Base-by-base conservation (phyloP, 1,284 basidiomycete species). In the Rhodotorula sp. region DNA sequence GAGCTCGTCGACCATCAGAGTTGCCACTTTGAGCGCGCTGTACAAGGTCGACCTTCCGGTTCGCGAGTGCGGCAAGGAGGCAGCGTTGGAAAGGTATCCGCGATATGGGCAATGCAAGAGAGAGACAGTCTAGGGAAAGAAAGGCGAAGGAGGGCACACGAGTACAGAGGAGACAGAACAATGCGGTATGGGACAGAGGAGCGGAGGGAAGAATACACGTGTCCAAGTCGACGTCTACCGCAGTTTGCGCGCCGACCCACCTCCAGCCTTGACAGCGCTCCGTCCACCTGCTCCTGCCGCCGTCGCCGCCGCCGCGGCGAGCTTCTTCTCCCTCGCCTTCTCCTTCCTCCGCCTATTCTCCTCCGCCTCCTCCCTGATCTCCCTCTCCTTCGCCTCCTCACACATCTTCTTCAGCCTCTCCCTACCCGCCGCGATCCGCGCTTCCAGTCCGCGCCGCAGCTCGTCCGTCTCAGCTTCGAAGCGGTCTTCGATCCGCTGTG, bases 311-410 rank as follows among this genome's bases (percentile, higher is more conserved):
- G 40, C 40, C 10, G 40, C 40, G 15, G 40, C 40, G 13, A 44
- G 16, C 47, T 40, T 47, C 50, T 28, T 52, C 40, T 46, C 62
- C 54, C 53, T 55, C n/a, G 53, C 24, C 31, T 46, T 37, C 64
- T 64, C 53, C 62, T 61, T 59, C 50, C 26, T 46, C 40, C 18
- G 9, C 24, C 52, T 58, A 20, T 55, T 40, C 56, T 53, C 24
- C 26, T 54, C 62, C 46, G 52, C 54, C 28, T 30, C 37, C 47
- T 55, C 68, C 4, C 50, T 44, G 26, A 58, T 55, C 34, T 70
- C 62, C 24, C 62, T 47, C 62, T 26, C 30, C 34, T 62, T 48
- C 22, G 69, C 69, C 46, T 70, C 65, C 13, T 24, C 28, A 8
- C 54, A 22, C 69, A 70, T 62, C 11, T 16, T 40, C 10, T 55